Percentiles rank a stretch among this genome's conserved stretches.
phyloP scores from a whole-genome alignment of 495 filamentous ascomycete genomes.

The Penicillium roqueforti region DNA sequence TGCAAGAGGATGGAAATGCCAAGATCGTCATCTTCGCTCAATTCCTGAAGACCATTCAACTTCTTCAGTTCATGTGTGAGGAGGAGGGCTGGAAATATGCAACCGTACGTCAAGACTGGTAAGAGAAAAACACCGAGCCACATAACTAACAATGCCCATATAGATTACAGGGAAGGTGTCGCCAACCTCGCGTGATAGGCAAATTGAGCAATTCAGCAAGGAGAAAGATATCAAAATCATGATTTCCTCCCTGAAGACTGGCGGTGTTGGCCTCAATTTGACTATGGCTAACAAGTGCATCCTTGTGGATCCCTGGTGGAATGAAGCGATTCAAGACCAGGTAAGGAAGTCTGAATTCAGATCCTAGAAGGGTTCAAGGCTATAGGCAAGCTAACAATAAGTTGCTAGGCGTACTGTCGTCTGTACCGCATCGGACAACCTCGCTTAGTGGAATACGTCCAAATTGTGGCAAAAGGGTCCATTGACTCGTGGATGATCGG shows the following conservation, averaged over 20 bases:
- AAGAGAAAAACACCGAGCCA: neutral
- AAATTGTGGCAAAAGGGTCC: constrained; percentile 45
- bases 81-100: constrained; percentile 22
- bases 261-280: constrained; percentile 50
- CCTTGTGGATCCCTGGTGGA: constrained; percentile 59
- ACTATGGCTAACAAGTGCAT: constrained; percentile 55
- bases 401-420: constrained; percentile 55
- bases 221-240: constrained; percentile 29
- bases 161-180: constrained; percentile 35
- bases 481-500: constrained; percentile 51
- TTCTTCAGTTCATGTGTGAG: constrained; percentile 28
- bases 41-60: constrained; percentile 29
- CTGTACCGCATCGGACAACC: constrained; percentile 60
- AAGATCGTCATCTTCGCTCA: constrained; percentile 45
- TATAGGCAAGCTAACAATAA: constrained; percentile 3
- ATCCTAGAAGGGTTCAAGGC: too few relatives aligned
- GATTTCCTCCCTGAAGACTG: constrained; percentile 44
- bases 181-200: constrained; percentile 20
- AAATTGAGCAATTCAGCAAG: constrained; percentile 28
- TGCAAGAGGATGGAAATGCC: constrained; percentile 25
- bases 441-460: constrained; percentile 49
- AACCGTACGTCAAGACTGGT: constrained; percentile 18
- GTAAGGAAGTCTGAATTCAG: constrained; percentile 32
- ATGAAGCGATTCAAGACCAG: constrained; percentile 42
- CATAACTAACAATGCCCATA: neutral